Conservation (phyloP, 176 grass and related monocot genomes). For the maize (Zea mays) region Zm-B73-REFERENCE-NAM-5.0 NC_050100.1:217339501-217340000, state of each 20-base stretch:
- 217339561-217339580: conserved; percentile 71
- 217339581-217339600: conserved; percentile 90
- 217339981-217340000: conserved; percentile 33
- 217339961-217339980: conserved; percentile 62
- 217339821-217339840: conserved; percentile 86
- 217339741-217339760: conserved; percentile 97
- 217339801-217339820: conserved; percentile 81
- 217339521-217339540: conserved; percentile 86
- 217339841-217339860: conserved; percentile 80
- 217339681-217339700: conserved; percentile 48
- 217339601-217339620: conserved; percentile 76
- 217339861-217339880: conserved; percentile 90
- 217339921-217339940: conserved; percentile 79
- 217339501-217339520: conserved; percentile 94
- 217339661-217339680: conserved; percentile 72
- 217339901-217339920: conserved; percentile 85
- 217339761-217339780: conserved; percentile 88
- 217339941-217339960: conserved; percentile 72
- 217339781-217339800: conserved; percentile 92
- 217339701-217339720: conserved; percentile 48
- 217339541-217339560: conserved; percentile 99
- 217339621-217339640: conserved; percentile 87
- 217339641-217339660: conserved; percentile 74
- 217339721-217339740: conserved; percentile 84
- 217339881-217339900: conserved; percentile 89